A percentile compares a stretch with the other conserved stretches of the same genome.
phyloP scores from a whole-genome alignment of 2,329 filamentous ascomycete species.

The Apiospora rasikravindrae region DNA sequence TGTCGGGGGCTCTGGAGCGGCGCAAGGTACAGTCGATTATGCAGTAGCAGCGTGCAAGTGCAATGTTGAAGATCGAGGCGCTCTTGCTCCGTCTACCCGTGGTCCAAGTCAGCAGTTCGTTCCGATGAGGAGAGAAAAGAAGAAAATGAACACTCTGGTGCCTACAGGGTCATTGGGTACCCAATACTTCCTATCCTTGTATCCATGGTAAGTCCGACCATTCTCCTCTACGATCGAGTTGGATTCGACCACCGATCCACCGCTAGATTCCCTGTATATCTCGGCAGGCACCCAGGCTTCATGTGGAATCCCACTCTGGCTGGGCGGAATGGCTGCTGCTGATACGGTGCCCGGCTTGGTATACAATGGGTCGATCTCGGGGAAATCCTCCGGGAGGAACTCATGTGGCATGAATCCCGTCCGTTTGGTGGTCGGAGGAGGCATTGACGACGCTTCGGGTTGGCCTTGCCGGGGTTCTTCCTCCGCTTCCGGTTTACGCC shows the following conservation, averaged over 20 bases:
- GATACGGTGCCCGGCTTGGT: neutral
- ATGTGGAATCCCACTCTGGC: neutral
- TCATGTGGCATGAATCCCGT: neutral
- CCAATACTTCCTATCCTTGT: neutral
- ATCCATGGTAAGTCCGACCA: constrained; percentile 2
- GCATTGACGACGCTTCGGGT: neutral
- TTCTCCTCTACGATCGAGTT: neutral
- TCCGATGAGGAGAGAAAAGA: neutral
- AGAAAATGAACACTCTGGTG: too few relatives aligned
- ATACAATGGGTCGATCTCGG: neutral
- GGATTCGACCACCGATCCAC: neutral
- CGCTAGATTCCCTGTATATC: neutral
- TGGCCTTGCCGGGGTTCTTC: neutral
- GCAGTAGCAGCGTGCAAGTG: neutral
- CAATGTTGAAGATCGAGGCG: constrained; percentile 20
- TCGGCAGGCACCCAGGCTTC: neutral
- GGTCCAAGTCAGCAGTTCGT: neutral
- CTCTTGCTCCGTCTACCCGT: constrained; percentile 18
- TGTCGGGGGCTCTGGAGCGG: neutral
- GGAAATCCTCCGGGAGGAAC: neutral
- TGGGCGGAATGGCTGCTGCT: neutral
- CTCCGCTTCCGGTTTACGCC: neutral
- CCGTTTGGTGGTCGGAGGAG: neutral
- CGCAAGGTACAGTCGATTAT: neutral
- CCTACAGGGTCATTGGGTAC: neutral